Evolutionary conservation across 192 early-diverging fungal species (phyloP).

Genomic region (Haplosporangium gracile): DNA sequence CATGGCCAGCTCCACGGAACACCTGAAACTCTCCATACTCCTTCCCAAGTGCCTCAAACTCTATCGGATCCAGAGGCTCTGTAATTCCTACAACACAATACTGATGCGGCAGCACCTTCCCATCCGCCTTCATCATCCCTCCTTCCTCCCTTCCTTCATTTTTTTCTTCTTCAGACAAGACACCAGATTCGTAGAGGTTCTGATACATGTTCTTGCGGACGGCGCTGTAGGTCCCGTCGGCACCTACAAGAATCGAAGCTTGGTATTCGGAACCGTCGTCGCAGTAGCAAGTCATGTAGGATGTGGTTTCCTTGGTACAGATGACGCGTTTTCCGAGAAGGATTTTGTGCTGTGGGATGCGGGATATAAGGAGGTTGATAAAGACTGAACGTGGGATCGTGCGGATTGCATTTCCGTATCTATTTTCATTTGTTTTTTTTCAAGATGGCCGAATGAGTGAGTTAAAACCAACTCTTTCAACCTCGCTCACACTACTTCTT

Average conservation of each 20-base stretch:
- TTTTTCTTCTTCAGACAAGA: not conserved
- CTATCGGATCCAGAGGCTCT: slow-evolving; percentile 1
- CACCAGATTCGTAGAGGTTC: not conserved
- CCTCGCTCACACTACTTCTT: not conserved
- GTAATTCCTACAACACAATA: slow-evolving; percentile 13
- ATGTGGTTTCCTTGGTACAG: not conserved
- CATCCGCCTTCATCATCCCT: not conserved
- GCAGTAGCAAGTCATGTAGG: slow-evolving; percentile 9
- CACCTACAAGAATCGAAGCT: slow-evolving; percentile 7
- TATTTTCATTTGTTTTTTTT: not conserved
- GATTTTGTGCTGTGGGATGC: not conserved
- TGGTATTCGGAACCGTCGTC: slow-evolving; percentile 6
- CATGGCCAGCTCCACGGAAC: not conserved
- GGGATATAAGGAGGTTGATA: not conserved
- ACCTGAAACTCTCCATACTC: slow-evolving; percentile 15
- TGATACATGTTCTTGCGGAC: slow-evolving; percentile 10
- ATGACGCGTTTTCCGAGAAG: slow-evolving; percentile 14
- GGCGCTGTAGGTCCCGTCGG: slow-evolving; percentile 9
- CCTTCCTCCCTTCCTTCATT: not conserved
- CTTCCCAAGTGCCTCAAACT: not conserved
- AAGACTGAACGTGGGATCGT: slow-evolving; percentile 3
- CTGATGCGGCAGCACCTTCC: slow-evolving; percentile 10
- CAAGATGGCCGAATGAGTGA: no score
- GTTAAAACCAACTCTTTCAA: not conserved
- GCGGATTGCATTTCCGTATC: slow-evolving; percentile 18